Percentiles rank a stretch among this genome's conserved stretches.
Conservation (phyloP, 179 eudicot species). For the Amaranthus tricolor region DNA sequence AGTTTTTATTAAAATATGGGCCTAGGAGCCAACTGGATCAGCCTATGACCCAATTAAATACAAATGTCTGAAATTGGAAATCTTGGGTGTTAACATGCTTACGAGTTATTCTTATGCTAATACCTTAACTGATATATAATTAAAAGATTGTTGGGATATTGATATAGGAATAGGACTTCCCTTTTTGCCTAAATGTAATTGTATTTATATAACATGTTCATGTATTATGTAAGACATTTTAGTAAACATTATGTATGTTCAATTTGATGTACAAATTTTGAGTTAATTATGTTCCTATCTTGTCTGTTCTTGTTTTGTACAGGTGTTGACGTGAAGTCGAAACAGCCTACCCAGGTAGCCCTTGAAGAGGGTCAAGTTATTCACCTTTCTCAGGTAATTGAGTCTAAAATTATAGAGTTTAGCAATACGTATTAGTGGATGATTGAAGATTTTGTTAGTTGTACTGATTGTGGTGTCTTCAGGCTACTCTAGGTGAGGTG, state of each 20-base stretch:
- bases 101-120: too few relatives aligned
- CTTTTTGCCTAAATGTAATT: too few relatives aligned
- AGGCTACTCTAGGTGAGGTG: constrained; percentile 34
- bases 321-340: constrained; percentile 1
- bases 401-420: background rate
- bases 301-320: background rate
- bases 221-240: too few relatives aligned
- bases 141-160: too few relatives aligned
- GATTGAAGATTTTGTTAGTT: background rate
- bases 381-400: constrained; percentile 14
- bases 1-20: too few relatives aligned
- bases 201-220: too few relatives aligned
- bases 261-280: background rate
- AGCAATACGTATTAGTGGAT: background rate
- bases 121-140: background rate
- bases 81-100: background rate
- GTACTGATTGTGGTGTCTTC: background rate
- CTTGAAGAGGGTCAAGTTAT: background rate
- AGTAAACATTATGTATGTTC: too few relatives aligned
- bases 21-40: too few relatives aligned
- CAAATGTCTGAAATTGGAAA: too few relatives aligned
- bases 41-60: too few relatives aligned
- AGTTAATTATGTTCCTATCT: background rate
- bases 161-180: too few relatives aligned
- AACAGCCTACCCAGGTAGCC: background rate